These are phyloP conservation scores for Solanum sitiens DNA, from an alignment of 257 asterid species.

Conservation along the genomic window DNA sequence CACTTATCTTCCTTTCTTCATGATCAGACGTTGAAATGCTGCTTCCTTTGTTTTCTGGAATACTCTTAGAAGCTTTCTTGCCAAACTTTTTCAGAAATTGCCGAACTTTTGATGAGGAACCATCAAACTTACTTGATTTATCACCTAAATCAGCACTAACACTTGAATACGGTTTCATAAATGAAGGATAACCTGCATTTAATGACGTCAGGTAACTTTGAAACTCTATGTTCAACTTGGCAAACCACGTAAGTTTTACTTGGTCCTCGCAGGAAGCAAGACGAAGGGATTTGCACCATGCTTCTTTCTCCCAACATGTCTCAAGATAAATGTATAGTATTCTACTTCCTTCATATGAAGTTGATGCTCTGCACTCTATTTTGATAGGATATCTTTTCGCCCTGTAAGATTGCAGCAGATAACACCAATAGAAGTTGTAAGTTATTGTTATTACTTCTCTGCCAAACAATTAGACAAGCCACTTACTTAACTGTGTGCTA, in stretches of 20 bases:
- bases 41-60: slow-evolving; percentile 38
- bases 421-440: slow-evolving; percentile 28
- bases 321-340: slow-evolving; percentile 60
- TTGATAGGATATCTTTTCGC: slow-evolving; percentile 85
- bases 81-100: slow-evolving; percentile 72
- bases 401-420: slow-evolving; percentile 53
- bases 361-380: slow-evolving; percentile 63
- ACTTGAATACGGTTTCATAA: slow-evolving; percentile 52
- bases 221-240: slow-evolving; percentile 56
- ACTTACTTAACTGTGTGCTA: not conserved
- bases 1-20: slow-evolving; percentile 47
- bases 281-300: slow-evolving; percentile 97
- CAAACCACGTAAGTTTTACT: slow-evolving; percentile 45
- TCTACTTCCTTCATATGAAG: slow-evolving; percentile 59
- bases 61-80: slow-evolving; percentile 65
- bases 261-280: slow-evolving; percentile 61
- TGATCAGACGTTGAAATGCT: slow-evolving; percentile 28
- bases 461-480: not conserved
- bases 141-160: slow-evolving; percentile 39
- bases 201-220: slow-evolving; percentile 55
- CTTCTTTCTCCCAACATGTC: slow-evolving; percentile 94
- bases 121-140: slow-evolving; percentile 55
- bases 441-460: slow-evolving; percentile 57
- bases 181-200: slow-evolving; percentile 76
- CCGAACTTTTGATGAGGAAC: slow-evolving; percentile 80